Evolutionary conservation across 441 rosid species (phyloP), one percentile per base, ranked within the genome.

Genomic region (Manihot esculenta): DNA sequence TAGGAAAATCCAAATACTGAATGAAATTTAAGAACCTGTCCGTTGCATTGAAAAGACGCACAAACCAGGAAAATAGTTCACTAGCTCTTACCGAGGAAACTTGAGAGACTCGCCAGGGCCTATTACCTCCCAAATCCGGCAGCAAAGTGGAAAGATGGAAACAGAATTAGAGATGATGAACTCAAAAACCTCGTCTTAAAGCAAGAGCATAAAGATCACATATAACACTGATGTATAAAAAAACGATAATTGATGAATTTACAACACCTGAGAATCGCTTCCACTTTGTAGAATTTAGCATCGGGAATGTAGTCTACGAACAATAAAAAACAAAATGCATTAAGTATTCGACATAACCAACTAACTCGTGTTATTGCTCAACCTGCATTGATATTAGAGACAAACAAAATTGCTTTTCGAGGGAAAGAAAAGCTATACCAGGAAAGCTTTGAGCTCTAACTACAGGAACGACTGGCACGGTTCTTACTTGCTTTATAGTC

Each of bases 91-190:
- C 99, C 72, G 95, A 89, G 45, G 99, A 90, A 88, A 94, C 95
- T 47, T 87, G 87, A 59, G 89, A 76, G 76, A 92, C 74, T 71
- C 99, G 80, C 99, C 99, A 94, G 17, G 97, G 95, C 84, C 99
- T 92, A 73, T 51, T 56, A 56, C 66, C 38, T 60, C 55, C 81
- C 80, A 77, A 72, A 72, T 68, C 33, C 80, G 60, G 74, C 79
- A 81, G 12, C 65, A 57, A 23, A 74, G 27, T 3, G 57, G 42
- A 65, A 13, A 66, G 66, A 54, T 1, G 18, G 35, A 10, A 48
- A 70, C 14, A 58, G 18, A 65, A 77, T 66, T 66, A 76, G 69
- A 68, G 35, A 48, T 9, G 8, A 15, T 13, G 42, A 50, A 27
- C 35, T 41, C 50, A 72, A 41, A 7, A 47, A 67, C 33, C 10